Conservation (phyloP, 2,329 filamentous ascomycete species). For the Diaporthe eres region DNA sequence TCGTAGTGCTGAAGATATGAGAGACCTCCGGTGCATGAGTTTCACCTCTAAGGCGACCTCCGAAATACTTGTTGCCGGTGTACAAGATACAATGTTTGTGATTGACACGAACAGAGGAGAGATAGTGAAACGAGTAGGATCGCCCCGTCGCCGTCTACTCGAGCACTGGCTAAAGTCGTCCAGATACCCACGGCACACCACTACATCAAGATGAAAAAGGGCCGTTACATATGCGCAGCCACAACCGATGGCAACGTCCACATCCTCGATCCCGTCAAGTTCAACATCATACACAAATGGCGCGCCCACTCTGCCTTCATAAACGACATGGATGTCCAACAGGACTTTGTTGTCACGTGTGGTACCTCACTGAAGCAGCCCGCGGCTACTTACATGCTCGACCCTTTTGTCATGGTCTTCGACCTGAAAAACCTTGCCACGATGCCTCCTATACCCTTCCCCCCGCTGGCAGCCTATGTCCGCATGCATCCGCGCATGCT, state of each 20-base stretch:
- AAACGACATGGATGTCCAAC: conserved; percentile 97
- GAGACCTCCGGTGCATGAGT: conserved; percentile 92
- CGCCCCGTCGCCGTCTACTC: neutral
- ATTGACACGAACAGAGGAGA: conserved; percentile 79
- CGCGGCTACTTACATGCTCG: conserved; percentile 81
- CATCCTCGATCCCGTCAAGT: conserved; percentile 84
- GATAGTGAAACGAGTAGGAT: conserved; percentile 74
- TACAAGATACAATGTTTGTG: conserved; percentile 88
- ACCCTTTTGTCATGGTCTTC: conserved; percentile 95
- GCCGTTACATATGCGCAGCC: conserved; percentile 91
- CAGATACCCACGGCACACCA: conserved; percentile 79
- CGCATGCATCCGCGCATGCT: conserved; percentile 97
- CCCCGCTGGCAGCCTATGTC: conserved; percentile 92
- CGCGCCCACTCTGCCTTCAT: conserved; percentile 90
- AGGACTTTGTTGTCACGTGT: conserved; percentile 95
- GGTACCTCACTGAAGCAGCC: conserved; percentile 90
- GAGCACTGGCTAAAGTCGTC: conserved; percentile 49
- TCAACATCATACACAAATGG: conserved; percentile 87
- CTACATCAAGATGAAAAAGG: conserved; percentile 93
- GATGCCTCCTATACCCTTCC: conserved; percentile 91
- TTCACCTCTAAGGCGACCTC: conserved; percentile 89
- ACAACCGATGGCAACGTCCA: conserved; percentile 87
- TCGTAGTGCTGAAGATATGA: conserved; percentile 79
- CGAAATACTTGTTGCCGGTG: conserved; percentile 89
- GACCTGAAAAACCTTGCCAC: conserved; percentile 92